Base-by-base conservation (phyloP, 2,329 filamentous ascomycete species). In the Leptosphaerulina australis region DNA sequence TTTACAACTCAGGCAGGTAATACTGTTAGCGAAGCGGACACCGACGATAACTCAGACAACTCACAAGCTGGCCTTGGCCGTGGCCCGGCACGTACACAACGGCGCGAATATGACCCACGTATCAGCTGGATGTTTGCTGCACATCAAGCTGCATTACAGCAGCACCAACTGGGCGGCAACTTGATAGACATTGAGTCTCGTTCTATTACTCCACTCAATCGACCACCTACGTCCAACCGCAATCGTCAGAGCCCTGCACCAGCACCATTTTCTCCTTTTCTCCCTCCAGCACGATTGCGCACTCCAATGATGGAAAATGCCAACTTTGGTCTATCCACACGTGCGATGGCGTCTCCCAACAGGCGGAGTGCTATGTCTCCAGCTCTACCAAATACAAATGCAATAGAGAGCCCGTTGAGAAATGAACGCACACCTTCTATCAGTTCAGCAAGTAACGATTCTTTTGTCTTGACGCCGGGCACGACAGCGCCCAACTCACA, bases 111-210 rank as follows among this genome's bases (percentile, higher is more conserved):
- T 26, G 66, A 75, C 57, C 72, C 73, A 4, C 64, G 71, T 28
- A 74, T 75, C 44, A 74, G 72, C 50, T 69, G 66, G 62, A 72
- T 74, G 59, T 75, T 75, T 45, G 72, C 73, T 52, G 67, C 73
- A 24, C 72, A 75, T 33, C 72, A 71, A 50, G 67, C 65, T 30
- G 69, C 70, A 20, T 62, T 75, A 25, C 67, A 69, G 39, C 65
- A 71, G 35, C 63, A 69, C 18, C 64, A 69, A 46, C 62, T 63
- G 49, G 59, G 58, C 12, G 67, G 66, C 14, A 58, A 62, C 5
- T 53, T 72, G 28, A 61, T 74, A 47, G 71, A 74, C 41, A 57
- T 73, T 12, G 69, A 73, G 37, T 59, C 68, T 41, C 69, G 72
- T 22, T 66, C 69, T 15, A 70, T 67, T 10, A 75, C 73, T 12